phyloP scores from a whole-genome alignment of 805 yeast species.

The Maudiozyma bulderi region DNA sequence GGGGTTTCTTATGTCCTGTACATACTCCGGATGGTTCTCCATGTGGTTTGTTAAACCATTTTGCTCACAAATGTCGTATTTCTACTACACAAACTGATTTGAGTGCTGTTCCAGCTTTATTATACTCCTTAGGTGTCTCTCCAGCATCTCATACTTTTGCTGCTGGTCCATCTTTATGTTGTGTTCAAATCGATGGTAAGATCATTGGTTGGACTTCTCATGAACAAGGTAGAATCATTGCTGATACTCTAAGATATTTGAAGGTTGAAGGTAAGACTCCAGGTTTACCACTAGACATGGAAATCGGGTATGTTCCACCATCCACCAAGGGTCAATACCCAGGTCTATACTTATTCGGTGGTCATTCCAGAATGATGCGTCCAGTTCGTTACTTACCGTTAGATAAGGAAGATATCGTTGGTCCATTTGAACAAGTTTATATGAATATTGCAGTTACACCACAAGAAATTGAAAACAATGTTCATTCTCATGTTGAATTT shows the following conservation, averaged over 20 bases:
- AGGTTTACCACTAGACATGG: conserved; percentile 77
- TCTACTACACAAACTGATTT: conserved; percentile 72
- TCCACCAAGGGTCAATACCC: conserved; percentile 94
- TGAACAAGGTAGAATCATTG: conserved; percentile 73
- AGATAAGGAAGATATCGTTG: conserved; percentile 75
- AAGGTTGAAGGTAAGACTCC: conserved; percentile 67
- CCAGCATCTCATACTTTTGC: conserved; percentile 64
- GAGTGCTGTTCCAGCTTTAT: conserved; percentile 53
- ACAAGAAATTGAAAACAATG: conserved; percentile 69
- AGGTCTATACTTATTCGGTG: conserved; percentile 84
- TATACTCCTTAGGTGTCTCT: conserved; percentile 68
- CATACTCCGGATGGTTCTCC: conserved; percentile 99
- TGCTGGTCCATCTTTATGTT: conserved; percentile 81
- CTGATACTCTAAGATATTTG: conserved; percentile 87
- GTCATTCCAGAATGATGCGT: conserved; percentile 90
- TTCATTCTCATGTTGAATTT: conserved; percentile 89
- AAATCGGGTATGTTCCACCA: conserved; percentile 95
- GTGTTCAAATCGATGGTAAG: conserved; percentile 89
- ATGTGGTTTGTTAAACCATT: conserved; percentile 94
- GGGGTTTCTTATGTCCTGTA: conserved; percentile 99
- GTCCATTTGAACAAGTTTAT: conserved; percentile 97
- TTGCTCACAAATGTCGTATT: conserved; percentile 88
- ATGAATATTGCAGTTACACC: conserved; percentile 94
- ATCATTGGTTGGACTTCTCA: conserved; percentile 93
- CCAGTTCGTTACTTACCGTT: conserved; percentile 88